Percentiles rank a stretch among this genome's conserved stretches.
These are phyloP conservation scores for Volvox africanus DNA, from an alignment of 139 green algal genomes.

Conservation along the genomic window DNA sequence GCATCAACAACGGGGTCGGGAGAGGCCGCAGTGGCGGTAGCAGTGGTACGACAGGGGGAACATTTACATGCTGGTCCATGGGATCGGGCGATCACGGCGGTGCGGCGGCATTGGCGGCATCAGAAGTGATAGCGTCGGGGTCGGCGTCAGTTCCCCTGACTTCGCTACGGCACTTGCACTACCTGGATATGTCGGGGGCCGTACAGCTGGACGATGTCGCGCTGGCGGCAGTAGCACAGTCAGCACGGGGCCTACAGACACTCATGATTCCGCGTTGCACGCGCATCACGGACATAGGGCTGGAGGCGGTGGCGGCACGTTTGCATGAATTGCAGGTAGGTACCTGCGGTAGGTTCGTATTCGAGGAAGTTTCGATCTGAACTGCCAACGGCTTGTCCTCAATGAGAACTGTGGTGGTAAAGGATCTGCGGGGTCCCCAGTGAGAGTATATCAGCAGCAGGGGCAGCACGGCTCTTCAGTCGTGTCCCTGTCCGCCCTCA, in stretches of 20 bases:
- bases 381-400: too few relatives aligned
- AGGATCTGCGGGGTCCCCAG: too few relatives aligned
- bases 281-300: slow-evolving; percentile 28
- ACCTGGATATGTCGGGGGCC: slow-evolving; percentile 20
- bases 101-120: background rate
- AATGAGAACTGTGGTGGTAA: too few relatives aligned
- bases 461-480: too few relatives aligned
- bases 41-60: background rate
- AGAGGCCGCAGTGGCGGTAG: background rate
- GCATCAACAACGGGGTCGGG: too few relatives aligned
- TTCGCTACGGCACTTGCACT: background rate
- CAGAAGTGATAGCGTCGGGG: background rate
- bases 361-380: too few relatives aligned
- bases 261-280: slow-evolving; percentile 54
- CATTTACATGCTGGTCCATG: background rate
- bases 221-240: background rate
- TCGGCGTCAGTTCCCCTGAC: slow-evolving; percentile 8
- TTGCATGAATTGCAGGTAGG: slow-evolving; percentile 39
- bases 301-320: slow-evolving; percentile 38
- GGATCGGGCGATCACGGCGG: background rate
- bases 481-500: too few relatives aligned
- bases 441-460: too few relatives aligned
- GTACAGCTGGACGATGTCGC: slow-evolving; percentile 5
- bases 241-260: slow-evolving; percentile 25
- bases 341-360: too few relatives aligned